These are phyloP conservation scores for Starmerella powellii DNA, from an alignment of 805 yeast genomes.

Conservation along the genomic window DNA sequence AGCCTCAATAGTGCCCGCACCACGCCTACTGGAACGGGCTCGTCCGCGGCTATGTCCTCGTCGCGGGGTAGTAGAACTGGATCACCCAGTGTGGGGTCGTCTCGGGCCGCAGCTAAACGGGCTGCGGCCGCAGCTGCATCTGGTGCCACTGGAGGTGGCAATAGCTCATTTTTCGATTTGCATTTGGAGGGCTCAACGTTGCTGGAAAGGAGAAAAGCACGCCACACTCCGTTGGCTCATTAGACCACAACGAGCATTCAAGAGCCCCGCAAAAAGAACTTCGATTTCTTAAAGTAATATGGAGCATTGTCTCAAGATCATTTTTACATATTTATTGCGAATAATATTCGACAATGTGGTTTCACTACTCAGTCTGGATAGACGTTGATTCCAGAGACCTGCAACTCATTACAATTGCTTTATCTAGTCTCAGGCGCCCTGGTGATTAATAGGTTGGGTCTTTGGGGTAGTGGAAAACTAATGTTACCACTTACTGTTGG, in stretches of 20 bases:
- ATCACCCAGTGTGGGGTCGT: conserved; percentile 13
- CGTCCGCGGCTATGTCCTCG: neutral
- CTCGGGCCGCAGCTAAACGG: conserved; percentile 18
- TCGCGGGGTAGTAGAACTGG: neutral
- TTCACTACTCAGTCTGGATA: neutral
- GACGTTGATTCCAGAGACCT: no score
- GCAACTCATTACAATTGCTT: no score
- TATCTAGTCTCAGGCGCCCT: no score
- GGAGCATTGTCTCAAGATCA: neutral
- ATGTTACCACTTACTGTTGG: neutral
- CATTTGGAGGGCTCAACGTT: conserved; percentile 54
- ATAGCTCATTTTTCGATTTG: conserved; percentile 38
- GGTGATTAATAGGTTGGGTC: neutral
- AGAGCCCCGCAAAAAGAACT: no score
- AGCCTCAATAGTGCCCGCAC: conserved; percentile 2
- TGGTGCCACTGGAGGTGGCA: neutral
- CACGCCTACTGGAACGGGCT: neutral
- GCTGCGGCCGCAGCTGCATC: conserved; percentile 7
- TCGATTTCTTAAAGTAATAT: neutral
- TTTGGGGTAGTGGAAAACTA: neutral
- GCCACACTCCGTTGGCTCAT: conserved; percentile 14
- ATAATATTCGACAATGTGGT: neutral
- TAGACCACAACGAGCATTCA: neutral
- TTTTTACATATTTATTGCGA: neutral
- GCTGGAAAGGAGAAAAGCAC: conserved; percentile 35